phyloP scores from a whole-genome alignment of 768 basidiomycete species.

The Sistotremastrum suecicum region DNA sequence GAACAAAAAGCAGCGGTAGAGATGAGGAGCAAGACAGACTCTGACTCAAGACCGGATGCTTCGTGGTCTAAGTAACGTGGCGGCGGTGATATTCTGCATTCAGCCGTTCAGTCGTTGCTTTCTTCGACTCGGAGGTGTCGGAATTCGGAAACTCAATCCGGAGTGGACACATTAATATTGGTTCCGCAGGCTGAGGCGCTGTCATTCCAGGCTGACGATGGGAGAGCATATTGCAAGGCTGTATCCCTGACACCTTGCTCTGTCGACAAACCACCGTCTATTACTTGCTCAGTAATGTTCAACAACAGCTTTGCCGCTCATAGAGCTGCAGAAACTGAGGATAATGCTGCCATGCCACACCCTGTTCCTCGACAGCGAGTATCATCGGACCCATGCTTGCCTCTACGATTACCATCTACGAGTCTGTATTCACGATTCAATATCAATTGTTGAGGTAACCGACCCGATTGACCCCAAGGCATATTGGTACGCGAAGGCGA shows the following conservation, averaged over 20 bases:
- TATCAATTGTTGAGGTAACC: constrained; percentile 9
- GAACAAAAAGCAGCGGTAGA: neutral
- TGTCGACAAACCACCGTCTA: neutral
- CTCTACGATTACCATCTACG: constrained; percentile 52
- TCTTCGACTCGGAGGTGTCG: neutral
- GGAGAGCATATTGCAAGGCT: too few species aligned
- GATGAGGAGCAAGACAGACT: neutral
- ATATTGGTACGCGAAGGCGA: constrained; percentile 64
- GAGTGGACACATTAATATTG: too few species aligned
- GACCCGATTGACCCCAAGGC: constrained; percentile 25
- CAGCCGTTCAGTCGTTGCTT: neutral
- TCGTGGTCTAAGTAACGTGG: too few species aligned
- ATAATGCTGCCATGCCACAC: constrained; percentile 6
- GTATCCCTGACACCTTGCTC: too few species aligned
- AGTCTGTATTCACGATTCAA: constrained; percentile 24
- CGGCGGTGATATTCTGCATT: neutral
- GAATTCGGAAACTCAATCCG: too few species aligned
- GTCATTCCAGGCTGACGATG: too few species aligned
- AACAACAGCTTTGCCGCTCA: constrained; percentile 32
- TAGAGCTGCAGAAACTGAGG: neutral
- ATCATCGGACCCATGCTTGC: constrained; percentile 42
- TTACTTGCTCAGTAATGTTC: constrained; percentile 22
- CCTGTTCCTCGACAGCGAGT: constrained; percentile 26
- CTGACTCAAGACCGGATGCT: neutral
- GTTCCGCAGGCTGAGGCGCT: too few species aligned